Base-by-base conservation (phyloP, 805 yeast species). In the Candida sakaeoensis region DNA sequence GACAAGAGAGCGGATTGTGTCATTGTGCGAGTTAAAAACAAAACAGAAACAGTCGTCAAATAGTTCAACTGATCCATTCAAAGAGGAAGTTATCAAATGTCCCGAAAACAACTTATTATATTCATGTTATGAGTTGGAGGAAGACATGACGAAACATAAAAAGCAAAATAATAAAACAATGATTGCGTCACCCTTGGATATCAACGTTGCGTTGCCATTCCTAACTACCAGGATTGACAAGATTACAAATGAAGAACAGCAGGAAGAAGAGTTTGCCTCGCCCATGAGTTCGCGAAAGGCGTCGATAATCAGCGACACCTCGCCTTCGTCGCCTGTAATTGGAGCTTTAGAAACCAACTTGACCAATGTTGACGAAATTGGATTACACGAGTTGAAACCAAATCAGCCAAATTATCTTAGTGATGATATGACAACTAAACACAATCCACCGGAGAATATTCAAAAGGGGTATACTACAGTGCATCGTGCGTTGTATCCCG, bases 21-120 rank as follows among this genome's bases (percentile, higher is more conserved):
- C 85, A 0, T 54, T 85, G 13, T 68, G 82, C 45, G 91, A 85
- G 54, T 66, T 85, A 25, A 75, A 80, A 48, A 75, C 90, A 0
- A 79, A 67, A 35, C 40, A 44, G 30, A 71, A 54, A 67, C 43
- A 55, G 9, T 33, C 49, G 10, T 39, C 47, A 7, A 65, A 21
- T 63, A 65, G 47, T 37, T 54, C 26, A 59, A 70, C 17, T 36
- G 58, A 13, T 39, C 81, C 59, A 49, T 83, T 41, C 64, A 82
- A 57, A 45, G 81, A 82, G 41, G 90, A 84, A 50, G 71, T 77
- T 4, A 64, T 82, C 27, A 70, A 68, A 36, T 75, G 84, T 48
- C 65, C 71, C 0, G 72, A 78, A 49, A 84, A 82, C 46, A 84
- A 84, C 49, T 55, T 84, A 25, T 54, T 84, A 29, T 76, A 79